Evolutionary conservation across 139 green algal genomes (phyloP), one percentile per base, ranked within the genome.

Genomic region (Marvania coccoides): DNA sequence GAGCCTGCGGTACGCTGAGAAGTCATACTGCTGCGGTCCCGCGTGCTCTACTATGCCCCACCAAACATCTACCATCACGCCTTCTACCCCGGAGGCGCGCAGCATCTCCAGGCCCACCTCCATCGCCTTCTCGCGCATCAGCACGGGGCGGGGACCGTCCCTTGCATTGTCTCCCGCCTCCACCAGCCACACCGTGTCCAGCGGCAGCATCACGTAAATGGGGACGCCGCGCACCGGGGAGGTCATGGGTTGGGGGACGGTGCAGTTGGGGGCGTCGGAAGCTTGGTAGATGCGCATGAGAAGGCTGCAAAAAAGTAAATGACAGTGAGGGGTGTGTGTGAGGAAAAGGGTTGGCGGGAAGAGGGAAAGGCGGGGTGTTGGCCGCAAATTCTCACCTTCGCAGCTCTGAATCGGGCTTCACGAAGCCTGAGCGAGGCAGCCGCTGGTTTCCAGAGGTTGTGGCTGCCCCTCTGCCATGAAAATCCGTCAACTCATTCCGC

Each of bases 171-270:
- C 46, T 51, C 42, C n/a, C n/a, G n/a, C n/a, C 63, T 98, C 87
- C 39, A 96, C 80, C 3, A 98, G 88, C 79, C 89, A 92, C 3
- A 99, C 88, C 8, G 91, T 97, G 73, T 99, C 94, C 40, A 99
- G 79, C 8, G 94, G 94, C 38, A 99, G 89, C 94, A 99, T 99
- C 1, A 99, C 94, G 69, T 92, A 98, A 2, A 99, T 89, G 6
- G 94, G 94, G 26, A 85, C 62, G n/a, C 74, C 77, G 4, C 42
- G 47, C 3, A 77, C 70, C 14, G 70, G 63, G 8, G 70, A 38
- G 13, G 63, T 58, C 19, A 72, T 40, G 13, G 33, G 62, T 47
- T 62, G 65, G 29, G 40, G 23, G 1, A 37, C 31, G 14, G 14
- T 55, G 26, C 40, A 45, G 60, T 19, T 23, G 45, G 45, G n/a